These are phyloP conservation scores for Malassezia dermatis DNA, from an alignment of 1,284 basidiomycete species.

Conservation along the genomic window DNA sequence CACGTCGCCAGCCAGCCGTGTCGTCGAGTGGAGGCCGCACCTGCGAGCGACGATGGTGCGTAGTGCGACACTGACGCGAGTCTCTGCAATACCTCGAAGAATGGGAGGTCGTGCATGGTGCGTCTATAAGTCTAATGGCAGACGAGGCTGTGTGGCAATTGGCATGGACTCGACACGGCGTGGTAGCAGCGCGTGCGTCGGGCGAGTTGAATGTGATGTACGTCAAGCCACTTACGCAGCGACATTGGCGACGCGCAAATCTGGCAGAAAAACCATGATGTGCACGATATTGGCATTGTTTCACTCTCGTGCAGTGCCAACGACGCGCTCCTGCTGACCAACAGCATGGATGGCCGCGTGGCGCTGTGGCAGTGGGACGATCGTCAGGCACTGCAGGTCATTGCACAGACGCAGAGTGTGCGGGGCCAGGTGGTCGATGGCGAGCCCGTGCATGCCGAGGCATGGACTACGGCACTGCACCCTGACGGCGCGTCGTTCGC, in stretches of 20 bases:
- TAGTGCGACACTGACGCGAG: not conserved
- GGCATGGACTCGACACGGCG: slow-evolving; percentile 1
- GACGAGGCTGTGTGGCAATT: slow-evolving; percentile 6
- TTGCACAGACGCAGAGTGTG: not conserved
- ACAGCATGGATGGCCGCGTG: slow-evolving; percentile 9
- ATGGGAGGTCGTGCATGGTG: slow-evolving; percentile 4
- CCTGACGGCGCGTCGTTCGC: slow-evolving; percentile 3
- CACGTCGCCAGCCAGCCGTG: not conserved
- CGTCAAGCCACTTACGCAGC: not conserved
- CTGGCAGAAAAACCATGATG: not conserved
- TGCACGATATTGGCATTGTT: slow-evolving; percentile 10
- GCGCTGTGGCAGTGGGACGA: slow-evolving; percentile 11
- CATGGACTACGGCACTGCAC: slow-evolving; percentile 9
- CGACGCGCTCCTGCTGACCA: slow-evolving; percentile 1
- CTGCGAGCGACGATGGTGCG: not conserved
- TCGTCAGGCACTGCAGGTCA: not conserved
- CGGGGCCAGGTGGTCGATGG: not conserved
- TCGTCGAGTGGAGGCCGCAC: not conserved
- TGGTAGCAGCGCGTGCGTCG: slow-evolving; percentile 1
- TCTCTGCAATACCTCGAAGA: slow-evolving; percentile 18
- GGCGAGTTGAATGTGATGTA: slow-evolving; percentile 4
- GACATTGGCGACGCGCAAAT: not conserved
- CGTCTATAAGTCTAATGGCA: not conserved
- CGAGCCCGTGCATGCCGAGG: not conserved
- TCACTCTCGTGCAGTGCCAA: not conserved